Evolutionary conservation across 805 yeast genomes (phyloP).

Genomic region (Scheffersomyces stipitis): DNA sequence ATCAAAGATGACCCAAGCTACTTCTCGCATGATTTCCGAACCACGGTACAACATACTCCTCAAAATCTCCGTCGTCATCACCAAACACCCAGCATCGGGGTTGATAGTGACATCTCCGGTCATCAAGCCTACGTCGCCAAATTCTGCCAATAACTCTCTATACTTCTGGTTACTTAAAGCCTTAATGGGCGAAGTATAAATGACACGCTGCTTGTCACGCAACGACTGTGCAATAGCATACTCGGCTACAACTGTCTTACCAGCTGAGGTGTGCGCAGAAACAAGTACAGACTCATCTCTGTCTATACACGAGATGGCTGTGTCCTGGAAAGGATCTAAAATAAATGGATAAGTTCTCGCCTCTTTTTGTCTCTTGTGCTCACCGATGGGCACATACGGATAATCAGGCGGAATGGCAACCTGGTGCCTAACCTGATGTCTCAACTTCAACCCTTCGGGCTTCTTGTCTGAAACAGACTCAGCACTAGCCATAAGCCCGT

Average conservation of each 20-base stretch:
- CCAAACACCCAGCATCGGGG: constrained; percentile 97
- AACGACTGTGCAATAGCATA: constrained; percentile 96
- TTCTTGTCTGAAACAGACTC: constrained; percentile 24
- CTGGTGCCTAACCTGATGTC: constrained; percentile 96
- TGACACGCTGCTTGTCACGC: constrained; percentile 87
- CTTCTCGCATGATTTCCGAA: constrained; percentile 97
- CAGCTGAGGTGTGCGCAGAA: constrained; percentile 97
- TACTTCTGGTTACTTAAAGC: constrained; percentile 94
- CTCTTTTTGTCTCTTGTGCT: constrained; percentile 73
- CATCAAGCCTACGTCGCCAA: constrained; percentile 97
- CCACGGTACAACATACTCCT: constrained; percentile 97
- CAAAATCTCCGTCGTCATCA: constrained; percentile 98
- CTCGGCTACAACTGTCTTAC: constrained; percentile 96
- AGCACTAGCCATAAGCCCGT: constrained; percentile 53
- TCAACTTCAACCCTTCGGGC: constrained; percentile 57
- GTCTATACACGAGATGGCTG: constrained; percentile 94
- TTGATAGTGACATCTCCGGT: constrained; percentile 99
- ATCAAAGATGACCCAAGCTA: constrained; percentile 97
- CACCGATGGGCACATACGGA: constrained; percentile 83
- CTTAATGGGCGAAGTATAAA: constrained; percentile 93
- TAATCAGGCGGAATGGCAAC: constrained; percentile 94
- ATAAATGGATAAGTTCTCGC: constrained; percentile 92
- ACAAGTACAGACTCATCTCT: constrained; percentile 92
- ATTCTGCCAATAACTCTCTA: constrained; percentile 87
- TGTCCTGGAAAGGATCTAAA: constrained; percentile 96